Percentiles rank a stretch among this genome's conserved stretches.
Evolutionary conservation across 1,139 yeast species (phyloP).

Genomic region (Scheffersomyces quercinus): DNA sequence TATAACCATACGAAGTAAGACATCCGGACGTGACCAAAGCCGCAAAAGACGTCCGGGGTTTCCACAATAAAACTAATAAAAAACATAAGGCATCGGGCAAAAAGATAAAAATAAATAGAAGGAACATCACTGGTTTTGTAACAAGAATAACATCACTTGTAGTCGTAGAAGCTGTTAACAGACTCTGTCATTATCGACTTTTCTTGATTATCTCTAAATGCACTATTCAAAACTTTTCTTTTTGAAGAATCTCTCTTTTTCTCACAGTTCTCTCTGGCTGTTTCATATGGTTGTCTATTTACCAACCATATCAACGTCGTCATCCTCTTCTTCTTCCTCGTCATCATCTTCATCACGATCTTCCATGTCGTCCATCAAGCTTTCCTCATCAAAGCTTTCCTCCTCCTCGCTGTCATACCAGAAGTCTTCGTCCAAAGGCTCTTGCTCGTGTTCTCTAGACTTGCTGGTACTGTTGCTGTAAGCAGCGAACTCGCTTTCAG

Average conservation of each 20-base stretch:
- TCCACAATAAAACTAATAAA: too few relatives aligned
- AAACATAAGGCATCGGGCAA: too few relatives aligned
- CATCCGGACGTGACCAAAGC: not conserved
- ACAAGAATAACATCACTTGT: not conserved
- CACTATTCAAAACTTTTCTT: too few relatives aligned
- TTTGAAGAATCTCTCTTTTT: too few relatives aligned
- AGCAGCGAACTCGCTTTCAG: constrained; percentile 61
- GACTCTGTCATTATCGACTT: too few relatives aligned
- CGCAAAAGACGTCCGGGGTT: not conserved
- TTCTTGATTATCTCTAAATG: too few relatives aligned
- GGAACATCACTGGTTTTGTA: too few relatives aligned
- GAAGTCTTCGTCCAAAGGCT: constrained; percentile 79
- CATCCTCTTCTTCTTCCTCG: constrained; percentile 54
- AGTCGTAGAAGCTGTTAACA: too few relatives aligned
- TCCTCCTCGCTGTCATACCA: constrained; percentile 76
- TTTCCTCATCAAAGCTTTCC: constrained; percentile 55
- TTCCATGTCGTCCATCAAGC: constrained; percentile 52
- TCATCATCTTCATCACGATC: constrained; percentile 60
- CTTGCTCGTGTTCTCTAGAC: constrained; percentile 51
- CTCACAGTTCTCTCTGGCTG: too few relatives aligned
- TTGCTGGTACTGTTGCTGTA: constrained; percentile 49
- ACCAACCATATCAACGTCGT: constrained; percentile 37
- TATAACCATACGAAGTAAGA: constrained; percentile 1
- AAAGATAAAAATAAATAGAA: too few relatives aligned
- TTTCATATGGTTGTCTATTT: constrained; percentile 13